phyloP scores from a whole-genome alignment of 331 rosid species.

The Stylosanthes scabra region DNA sequence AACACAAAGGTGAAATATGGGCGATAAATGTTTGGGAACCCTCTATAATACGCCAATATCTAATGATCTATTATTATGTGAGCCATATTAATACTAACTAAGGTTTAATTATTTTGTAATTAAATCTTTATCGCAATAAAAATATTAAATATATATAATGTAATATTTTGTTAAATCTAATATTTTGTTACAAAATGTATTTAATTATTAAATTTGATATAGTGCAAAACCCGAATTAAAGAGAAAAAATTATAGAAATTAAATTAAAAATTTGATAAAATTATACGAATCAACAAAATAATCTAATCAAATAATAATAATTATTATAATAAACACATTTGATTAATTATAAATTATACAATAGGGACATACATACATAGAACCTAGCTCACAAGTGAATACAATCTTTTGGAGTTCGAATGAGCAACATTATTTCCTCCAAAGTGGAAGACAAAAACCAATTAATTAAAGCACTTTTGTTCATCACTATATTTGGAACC shows the following conservation, averaged over 20 bases:
- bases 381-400: slow-evolving; percentile 28
- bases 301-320: no score
- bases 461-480: slow-evolving; percentile 36
- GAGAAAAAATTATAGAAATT: no score
- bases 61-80: background rate
- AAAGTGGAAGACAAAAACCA: slow-evolving; percentile 43
- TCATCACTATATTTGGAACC: slow-evolving; percentile 13
- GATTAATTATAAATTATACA: background rate
- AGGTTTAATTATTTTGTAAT: no score
- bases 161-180: no score
- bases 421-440: slow-evolving; percentile 34
- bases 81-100: background rate
- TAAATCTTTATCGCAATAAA: no score
- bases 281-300: no score
- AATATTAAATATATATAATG: no score
- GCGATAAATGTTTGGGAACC: slow-evolving; percentile 35
- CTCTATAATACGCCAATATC: slow-evolving; percentile 23
- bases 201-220: no score
- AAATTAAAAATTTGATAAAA: no score
- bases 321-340: slow-evolving; percentile 7
- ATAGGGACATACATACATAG: slow-evolving; percentile 40
- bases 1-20: slow-evolving; percentile 40
- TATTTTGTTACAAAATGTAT: no score
- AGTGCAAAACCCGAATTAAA: no score
- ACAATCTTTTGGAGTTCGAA: slow-evolving; percentile 32